A percentile compares a stretch with the other conserved stretches of the same genome.
phyloP scores from a whole-genome alignment of 2,329 filamentous ascomycete genomes.

The Penicillium freii region DNA sequence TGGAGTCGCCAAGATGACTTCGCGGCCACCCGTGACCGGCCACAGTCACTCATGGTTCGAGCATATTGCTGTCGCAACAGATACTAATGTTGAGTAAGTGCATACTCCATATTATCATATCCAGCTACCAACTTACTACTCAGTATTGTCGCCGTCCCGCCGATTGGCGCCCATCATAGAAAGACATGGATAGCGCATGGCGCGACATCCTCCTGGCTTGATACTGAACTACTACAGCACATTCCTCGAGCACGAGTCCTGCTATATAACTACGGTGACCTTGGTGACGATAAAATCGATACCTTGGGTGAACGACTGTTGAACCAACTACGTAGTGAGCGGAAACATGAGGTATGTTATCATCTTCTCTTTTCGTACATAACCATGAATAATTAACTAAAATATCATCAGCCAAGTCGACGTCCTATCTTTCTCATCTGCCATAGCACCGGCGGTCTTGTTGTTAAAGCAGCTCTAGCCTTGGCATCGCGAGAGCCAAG shows the following conservation, averaged over 20 bases:
- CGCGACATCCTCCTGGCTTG: conserved; percentile 27
- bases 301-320: conserved; percentile 27
- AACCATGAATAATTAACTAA: not conserved
- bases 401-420: conserved; percentile 14
- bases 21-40: not conserved
- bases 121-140: not conserved
- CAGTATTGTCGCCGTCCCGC: conserved; percentile 38
- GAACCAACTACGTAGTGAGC: conserved; percentile 23
- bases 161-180: conserved; percentile 34
- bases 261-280: conserved; percentile 30
- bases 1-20: conserved; percentile 12
- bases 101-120: not conserved
- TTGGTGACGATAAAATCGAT: conserved; percentile 29
- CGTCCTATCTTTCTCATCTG: conserved; percentile 61
- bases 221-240: conserved; percentile 20
- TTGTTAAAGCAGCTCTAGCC: conserved; percentile 57
- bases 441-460: conserved; percentile 61
- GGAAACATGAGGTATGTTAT: conserved; percentile 20
- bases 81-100: conserved; percentile 31
- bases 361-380: not conserved
- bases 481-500: conserved; percentile 29
- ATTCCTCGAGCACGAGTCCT: conserved; percentile 30
- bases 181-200: conserved; percentile 29
- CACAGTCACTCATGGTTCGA: conserved; percentile 18
- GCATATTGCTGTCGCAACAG: conserved; percentile 8